Percentiles rank a stretch among this genome's conserved stretches.
These are phyloP conservation scores for Colletotrichum sp. DNA, from an alignment of 2,329 filamentous ascomycete species.

Conservation along the genomic window DNA sequence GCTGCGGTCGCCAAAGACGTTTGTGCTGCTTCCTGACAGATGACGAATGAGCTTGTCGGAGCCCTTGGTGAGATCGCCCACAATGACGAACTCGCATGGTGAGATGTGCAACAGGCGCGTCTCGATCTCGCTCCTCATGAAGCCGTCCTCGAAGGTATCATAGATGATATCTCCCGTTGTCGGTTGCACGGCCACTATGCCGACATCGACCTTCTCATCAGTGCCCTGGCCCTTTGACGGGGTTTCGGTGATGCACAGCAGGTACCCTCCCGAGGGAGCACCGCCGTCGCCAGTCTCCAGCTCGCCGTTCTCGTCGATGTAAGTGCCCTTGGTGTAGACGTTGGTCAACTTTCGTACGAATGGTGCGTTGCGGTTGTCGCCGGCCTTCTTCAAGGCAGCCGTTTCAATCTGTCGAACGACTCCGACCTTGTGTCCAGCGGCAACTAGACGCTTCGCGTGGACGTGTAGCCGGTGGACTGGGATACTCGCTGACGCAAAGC, in stretches of 20 bases:
- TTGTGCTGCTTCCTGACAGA: constrained; percentile 86
- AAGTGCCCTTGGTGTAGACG: constrained; percentile 97
- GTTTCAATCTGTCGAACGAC: constrained; percentile 95
- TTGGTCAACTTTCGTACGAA: constrained; percentile 95
- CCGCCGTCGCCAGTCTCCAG: constrained; percentile 62
- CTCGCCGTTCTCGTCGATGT: constrained; percentile 91
- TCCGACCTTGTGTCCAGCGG: constrained; percentile 93
- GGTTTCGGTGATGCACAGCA: constrained; percentile 89
- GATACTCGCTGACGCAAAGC: constrained; percentile 95
- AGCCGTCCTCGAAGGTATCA: constrained; percentile 94
- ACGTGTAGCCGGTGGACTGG: constrained; percentile 91
- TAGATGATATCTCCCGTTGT: constrained; percentile 96
- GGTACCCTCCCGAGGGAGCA: constrained; percentile 76
- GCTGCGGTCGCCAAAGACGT: constrained; percentile 90
- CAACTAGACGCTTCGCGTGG: constrained; percentile 90
- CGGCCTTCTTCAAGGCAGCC: constrained; percentile 91
- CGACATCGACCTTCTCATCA: constrained; percentile 92
- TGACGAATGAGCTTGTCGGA: constrained; percentile 93
- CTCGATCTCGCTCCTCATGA: constrained; percentile 96
- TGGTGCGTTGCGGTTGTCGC: constrained; percentile 91
- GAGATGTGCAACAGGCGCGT: constrained; percentile 94
- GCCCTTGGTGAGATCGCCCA: constrained; percentile 87
- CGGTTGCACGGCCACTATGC: constrained; percentile 92
- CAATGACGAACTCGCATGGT: constrained; percentile 92
- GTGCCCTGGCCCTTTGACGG: constrained; percentile 80